phyloP scores from a whole-genome alignment of 345 rosid genomes.

The Eucalyptus marginata region DNA sequence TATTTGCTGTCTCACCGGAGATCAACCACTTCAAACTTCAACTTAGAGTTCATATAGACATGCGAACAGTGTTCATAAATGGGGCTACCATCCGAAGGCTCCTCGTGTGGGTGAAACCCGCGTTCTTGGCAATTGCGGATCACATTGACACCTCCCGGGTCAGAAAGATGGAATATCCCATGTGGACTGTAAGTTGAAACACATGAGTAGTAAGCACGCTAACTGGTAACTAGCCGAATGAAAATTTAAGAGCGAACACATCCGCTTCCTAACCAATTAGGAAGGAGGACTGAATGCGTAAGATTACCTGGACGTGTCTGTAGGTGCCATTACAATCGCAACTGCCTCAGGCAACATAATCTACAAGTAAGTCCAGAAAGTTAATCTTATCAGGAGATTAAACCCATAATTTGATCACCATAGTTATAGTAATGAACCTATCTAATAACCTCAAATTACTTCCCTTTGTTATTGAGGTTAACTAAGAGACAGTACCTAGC shows the following conservation, averaged over 20 bases:
- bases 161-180: slow-evolving; percentile 91
- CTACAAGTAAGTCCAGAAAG: slow-evolving; percentile 13
- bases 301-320: slow-evolving; percentile 58
- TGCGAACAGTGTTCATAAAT: slow-evolving; percentile 95
- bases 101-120: slow-evolving; percentile 98
- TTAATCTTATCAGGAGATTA: not conserved
- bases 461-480: not conserved
- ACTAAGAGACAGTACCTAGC: not conserved
- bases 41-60: slow-evolving; percentile 65
- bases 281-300: not conserved
- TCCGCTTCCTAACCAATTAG: not conserved
- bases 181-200: slow-evolving; percentile 45
- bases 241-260: not conserved
- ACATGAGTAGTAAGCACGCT: not conserved
- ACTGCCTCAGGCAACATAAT: slow-evolving; percentile 94
- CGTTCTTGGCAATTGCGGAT: slow-evolving; percentile 91
- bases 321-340: slow-evolving; percentile 97
- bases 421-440: not conserved
- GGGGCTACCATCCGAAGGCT: slow-evolving; percentile 62
- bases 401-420: not conserved
- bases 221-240: not conserved
- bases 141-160: slow-evolving; percentile 78
- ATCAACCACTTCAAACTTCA: slow-evolving; percentile 67
- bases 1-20: slow-evolving; percentile 38
- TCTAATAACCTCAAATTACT: not conserved